Evolutionary conservation across 805 yeast species (phyloP).

Genomic region (Yarrowia bubula): DNA sequence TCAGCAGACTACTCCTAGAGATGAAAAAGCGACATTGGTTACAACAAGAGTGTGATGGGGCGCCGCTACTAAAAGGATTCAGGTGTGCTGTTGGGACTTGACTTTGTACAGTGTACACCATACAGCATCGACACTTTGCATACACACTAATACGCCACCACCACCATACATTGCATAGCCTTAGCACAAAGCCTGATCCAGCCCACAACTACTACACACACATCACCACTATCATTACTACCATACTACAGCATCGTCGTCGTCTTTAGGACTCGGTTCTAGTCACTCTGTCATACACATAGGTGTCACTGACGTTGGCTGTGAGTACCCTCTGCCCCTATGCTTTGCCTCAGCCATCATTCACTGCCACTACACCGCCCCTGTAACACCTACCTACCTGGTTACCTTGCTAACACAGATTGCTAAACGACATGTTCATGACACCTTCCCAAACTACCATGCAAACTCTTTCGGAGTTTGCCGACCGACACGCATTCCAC

Average conservation of each 20-base stretch:
- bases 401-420: conserved; percentile 1
- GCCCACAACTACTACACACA: not conserved
- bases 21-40: conserved; percentile 12
- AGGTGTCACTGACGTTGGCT: not conserved
- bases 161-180: not conserved
- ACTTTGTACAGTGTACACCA: not conserved
- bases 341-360: not conserved
- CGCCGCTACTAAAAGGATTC: not conserved
- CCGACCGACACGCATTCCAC: conserved; percentile 24
- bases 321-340: not conserved
- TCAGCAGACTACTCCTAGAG: conserved; percentile 19
- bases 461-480: conserved; percentile 27
- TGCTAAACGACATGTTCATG: conserved; percentile 26
- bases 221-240: not conserved
- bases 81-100: not conserved
- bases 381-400: not conserved
- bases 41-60: conserved; percentile 10
- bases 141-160: not conserved
- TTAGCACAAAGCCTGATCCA: not conserved
- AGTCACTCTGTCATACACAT: not conserved
- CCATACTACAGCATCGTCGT: not conserved
- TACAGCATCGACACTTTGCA: not conserved
- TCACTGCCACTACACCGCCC: not conserved
- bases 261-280: not conserved
- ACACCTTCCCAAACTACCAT: conserved; percentile 24